Conservation (phyloP, 2,329 filamentous ascomycete species). For the Beauveria sp. region DNA sequence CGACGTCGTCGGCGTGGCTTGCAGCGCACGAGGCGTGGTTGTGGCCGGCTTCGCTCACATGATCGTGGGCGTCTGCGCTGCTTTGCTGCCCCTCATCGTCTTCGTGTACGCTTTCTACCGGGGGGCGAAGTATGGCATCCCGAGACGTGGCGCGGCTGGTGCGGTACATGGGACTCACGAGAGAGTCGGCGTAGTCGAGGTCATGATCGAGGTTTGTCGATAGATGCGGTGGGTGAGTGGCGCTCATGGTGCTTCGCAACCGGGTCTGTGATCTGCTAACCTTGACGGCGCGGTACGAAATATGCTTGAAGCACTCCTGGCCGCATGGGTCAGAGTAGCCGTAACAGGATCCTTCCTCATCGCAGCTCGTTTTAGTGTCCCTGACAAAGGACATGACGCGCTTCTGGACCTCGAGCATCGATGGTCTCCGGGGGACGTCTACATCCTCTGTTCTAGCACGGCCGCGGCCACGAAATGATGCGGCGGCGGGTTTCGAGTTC, state of each 20-base stretch:
- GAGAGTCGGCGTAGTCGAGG: slow-evolving; percentile 19
- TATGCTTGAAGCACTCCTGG: slow-evolving; percentile 57
- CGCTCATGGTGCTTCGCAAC: slow-evolving; percentile 35
- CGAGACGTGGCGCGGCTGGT: slow-evolving; percentile 32
- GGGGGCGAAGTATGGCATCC: slow-evolving; percentile 23
- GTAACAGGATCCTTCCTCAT: slow-evolving; percentile 52
- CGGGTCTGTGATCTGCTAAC: slow-evolving; percentile 28
- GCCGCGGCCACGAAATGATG: slow-evolving; percentile 14
- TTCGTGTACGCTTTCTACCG: slow-evolving; percentile 9
- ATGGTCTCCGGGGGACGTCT: slow-evolving; percentile 36
- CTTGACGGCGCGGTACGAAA: slow-evolving; percentile 29
- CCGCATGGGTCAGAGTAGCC: slow-evolving; percentile 60
- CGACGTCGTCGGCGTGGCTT: slow-evolving; percentile 33
- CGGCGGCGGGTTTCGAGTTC: slow-evolving; percentile 18
- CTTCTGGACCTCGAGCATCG: slow-evolving; percentile 46
- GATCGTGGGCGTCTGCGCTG: slow-evolving; percentile 34
- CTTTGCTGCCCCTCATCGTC: slow-evolving; percentile 18
- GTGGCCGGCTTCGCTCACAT: slow-evolving; percentile 5
- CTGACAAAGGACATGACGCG: slow-evolving; percentile 57
- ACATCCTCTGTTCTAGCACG: slow-evolving; percentile 22
- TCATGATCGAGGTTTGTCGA: slow-evolving; percentile 23
- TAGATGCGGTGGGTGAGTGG: slow-evolving; percentile 19
- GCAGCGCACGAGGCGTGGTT: slow-evolving; percentile 19
- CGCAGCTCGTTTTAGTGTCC: slow-evolving; percentile 56
- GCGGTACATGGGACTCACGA: slow-evolving; percentile 26